Evolutionary conservation across 768 basidiomycete genomes (phyloP), one percentile per base, ranked within the genome.

Genomic region (Amanita molliuscula): DNA sequence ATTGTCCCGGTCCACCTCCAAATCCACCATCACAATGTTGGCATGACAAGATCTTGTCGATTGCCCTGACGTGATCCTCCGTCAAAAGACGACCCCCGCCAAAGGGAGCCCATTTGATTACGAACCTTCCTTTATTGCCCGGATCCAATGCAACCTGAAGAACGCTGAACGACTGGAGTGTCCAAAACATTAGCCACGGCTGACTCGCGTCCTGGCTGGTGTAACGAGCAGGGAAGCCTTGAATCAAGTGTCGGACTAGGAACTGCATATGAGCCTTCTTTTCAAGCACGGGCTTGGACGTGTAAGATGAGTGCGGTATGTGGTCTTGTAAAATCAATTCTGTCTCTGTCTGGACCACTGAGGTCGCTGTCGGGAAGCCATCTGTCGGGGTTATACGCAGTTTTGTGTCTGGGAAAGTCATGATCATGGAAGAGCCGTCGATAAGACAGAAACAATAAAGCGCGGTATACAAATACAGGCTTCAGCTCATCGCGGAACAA

Each of bases 131-230:
- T 62, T 82, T 87, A 58, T 78, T 91, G 16, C 67, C 74, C 1
- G 82, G 81, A 70, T 94, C 92, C 44, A 95, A 58, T 1, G 70
- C 82, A 6, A 89, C 82, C 44, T 91, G 88, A 38, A 95, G 61
- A 2, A 81, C 61, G 57, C 86, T 84, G 58, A 96, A 85, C 11
- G 83, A 73, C 58, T 99, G 93, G 8, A 94, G 61, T 0, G 82
- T 83, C 94, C 96, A 98, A 67, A 88, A 97, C 52, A 97, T 62
- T 25, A 97, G 69, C 96, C 96, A 98, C 0, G 96, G 88, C 58
- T 95, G 84, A 56, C 89, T 93, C 0, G 95, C 94, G 62, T 98
- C 96, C 58, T 97, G 86, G 41, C 81, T 82, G 16, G 71, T 74
- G 62, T 90, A 98, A 49, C 82, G 73, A 9, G 73, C 69, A 0